Evolutionary conservation across 768 basidiomycete species (phyloP).

Genomic region (Cystobasidium tubakii): DNA sequence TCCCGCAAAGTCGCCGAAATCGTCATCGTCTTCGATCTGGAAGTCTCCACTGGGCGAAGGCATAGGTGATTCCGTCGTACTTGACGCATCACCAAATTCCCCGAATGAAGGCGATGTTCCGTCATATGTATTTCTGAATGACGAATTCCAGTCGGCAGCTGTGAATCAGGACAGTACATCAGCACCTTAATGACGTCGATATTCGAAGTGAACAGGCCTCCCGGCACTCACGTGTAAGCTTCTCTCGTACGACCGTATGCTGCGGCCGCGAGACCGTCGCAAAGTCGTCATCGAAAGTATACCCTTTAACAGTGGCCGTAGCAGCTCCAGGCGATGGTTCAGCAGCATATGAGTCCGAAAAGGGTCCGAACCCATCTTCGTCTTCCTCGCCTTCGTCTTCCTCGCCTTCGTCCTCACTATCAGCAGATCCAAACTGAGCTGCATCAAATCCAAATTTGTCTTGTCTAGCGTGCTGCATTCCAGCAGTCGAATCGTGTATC

Average conservation of each 20-base stretch:
- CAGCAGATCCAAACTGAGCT: conserved; percentile 33
- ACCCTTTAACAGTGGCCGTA: neutral
- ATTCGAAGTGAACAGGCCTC: too few relatives aligned
- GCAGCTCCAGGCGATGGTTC: conserved; percentile 10
- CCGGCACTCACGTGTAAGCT: conserved; percentile 8
- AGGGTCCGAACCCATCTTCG: conserved; percentile 30
- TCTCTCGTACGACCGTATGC: neutral
- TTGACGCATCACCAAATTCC: conserved; percentile 26
- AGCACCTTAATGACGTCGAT: too few relatives aligned
- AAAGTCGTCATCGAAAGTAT: conserved; percentile 36
- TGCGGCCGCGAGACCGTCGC: neutral
- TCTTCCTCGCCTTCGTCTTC: conserved; percentile 33
- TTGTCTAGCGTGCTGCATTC: neutral
- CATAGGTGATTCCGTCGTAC: conserved; percentile 18
- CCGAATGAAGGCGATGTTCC: conserved; percentile 17
- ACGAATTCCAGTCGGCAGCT: conserved; percentile 35
- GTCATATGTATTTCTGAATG: conserved; percentile 20
- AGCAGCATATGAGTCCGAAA: conserved; percentile 24
- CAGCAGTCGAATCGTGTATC: conserved; percentile 5
- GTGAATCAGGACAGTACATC: neutral
- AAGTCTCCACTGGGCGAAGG: conserved; percentile 2
- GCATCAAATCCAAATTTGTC: conserved; percentile 43
- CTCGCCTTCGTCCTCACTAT: conserved; percentile 30
- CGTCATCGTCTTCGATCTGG: conserved; percentile 28
- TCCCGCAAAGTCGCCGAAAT: conserved; percentile 28